Evolutionary conservation across 1,284 basidiomycete genomes (phyloP).

Genomic region (Omphalotus olearius): DNA sequence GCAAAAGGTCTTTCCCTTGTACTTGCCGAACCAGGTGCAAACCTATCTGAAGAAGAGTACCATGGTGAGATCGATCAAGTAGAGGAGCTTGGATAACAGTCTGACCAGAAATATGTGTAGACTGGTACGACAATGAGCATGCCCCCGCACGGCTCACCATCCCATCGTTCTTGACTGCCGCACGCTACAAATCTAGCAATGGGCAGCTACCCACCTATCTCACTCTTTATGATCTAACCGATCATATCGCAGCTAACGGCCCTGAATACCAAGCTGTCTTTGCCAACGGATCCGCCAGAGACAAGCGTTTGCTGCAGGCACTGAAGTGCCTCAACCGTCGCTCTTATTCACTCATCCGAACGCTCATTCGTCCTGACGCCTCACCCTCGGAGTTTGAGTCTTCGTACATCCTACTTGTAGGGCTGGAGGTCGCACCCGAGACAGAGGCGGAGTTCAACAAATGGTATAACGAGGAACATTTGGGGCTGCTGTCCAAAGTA

Average conservation of each 20-base stretch:
- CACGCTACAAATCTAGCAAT: conserved; percentile 13
- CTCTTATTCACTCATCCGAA: conserved; percentile 7
- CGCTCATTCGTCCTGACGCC: neutral
- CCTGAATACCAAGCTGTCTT: conserved; percentile 14
- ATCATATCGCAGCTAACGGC: conserved; percentile 12
- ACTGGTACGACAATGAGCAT: conserved; percentile 16
- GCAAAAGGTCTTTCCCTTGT: conserved; percentile 11
- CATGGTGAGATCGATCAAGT: conserved; percentile 3
- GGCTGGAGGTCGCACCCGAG: conserved; percentile 8
- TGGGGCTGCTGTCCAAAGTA: conserved; percentile 8
- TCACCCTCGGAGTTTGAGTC: conserved; percentile 5
- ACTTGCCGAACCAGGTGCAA: conserved; percentile 1
- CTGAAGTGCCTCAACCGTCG: conserved; percentile 11
- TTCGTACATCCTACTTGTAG: conserved; percentile 1
- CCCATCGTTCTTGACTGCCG: conserved; percentile 12
- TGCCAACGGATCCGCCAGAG: conserved; percentile 12
- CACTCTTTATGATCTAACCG: conserved; percentile 13
- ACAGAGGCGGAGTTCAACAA: conserved; percentile 14
- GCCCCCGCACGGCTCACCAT: conserved; percentile 11
- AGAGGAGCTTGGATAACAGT: too few relatives aligned
- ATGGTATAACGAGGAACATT: conserved; percentile 13
- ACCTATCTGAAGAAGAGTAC: conserved; percentile 5
- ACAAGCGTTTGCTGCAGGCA: conserved; percentile 7
- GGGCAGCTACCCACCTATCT: conserved; percentile 12
- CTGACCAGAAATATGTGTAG: neutral